These are phyloP conservation scores for Chrysophaeum taylorii DNA, from an alignment of 352 stramenopile species.

Conservation along the genomic window DNA sequence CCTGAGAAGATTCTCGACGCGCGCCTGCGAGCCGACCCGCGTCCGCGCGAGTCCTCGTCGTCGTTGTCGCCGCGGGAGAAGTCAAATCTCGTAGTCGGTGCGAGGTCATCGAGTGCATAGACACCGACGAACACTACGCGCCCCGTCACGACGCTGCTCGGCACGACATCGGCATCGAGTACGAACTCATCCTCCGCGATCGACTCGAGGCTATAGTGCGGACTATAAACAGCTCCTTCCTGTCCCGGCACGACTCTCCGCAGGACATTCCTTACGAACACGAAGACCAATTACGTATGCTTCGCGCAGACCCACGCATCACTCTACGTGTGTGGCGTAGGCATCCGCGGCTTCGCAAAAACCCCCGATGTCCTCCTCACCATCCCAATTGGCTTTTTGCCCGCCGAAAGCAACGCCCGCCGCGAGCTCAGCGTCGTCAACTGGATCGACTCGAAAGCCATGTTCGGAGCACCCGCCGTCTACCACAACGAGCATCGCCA, in stretches of 20 bases:
- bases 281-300: background rate
- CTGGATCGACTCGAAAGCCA: conserved; percentile 8
- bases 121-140: background rate
- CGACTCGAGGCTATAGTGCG: background rate
- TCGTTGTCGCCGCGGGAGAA: no score
- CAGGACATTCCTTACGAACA: background rate
- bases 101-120: background rate
- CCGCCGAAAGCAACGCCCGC: background rate
- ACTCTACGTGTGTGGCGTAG: no score
- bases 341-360: background rate
- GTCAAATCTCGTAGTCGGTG: no score
- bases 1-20: background rate
- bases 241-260: no score
- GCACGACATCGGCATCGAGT: background rate
- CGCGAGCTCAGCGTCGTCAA: background rate
- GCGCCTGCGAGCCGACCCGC: background rate
- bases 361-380: background rate
- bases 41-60: no score
- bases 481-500: background rate
- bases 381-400: background rate
- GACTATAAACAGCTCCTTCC: no score
- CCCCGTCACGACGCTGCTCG: background rate
- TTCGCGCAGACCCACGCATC: no score
- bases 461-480: background rate
- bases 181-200: background rate